phyloP scores from a whole-genome alignment of 352 stramenopile species.

The Elongisporangium undulatum region DNA sequence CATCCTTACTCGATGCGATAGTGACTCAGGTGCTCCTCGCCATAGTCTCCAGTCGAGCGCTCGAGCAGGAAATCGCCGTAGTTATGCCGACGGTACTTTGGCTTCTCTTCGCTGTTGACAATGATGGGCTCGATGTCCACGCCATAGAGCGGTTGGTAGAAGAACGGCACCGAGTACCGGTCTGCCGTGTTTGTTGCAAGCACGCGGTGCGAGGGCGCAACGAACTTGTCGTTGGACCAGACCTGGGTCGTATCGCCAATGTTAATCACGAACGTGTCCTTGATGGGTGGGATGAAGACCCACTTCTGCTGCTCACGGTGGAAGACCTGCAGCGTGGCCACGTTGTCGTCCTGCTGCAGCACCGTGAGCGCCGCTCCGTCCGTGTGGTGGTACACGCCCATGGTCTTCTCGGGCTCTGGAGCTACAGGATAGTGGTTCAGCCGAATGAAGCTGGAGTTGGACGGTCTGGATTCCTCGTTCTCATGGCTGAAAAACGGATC shows the following conservation, averaged over 20 bases:
- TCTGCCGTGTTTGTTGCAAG: slow-evolving; percentile 18
- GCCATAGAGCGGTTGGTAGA: slow-evolving; percentile 43
- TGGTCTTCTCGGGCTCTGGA: slow-evolving; percentile 18
- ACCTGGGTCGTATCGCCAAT: slow-evolving; percentile 58
- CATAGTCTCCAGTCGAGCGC: neutral
- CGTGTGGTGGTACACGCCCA: slow-evolving; percentile 40
- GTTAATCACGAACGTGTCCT: slow-evolving; percentile 49
- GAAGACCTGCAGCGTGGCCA: slow-evolving; percentile 40
- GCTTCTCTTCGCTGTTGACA: slow-evolving; percentile 1
- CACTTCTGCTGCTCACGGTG: slow-evolving; percentile 30
- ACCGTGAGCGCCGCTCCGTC: slow-evolving; percentile 44
- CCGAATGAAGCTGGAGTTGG: slow-evolving; percentile 25
- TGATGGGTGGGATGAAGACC: slow-evolving; percentile 26
- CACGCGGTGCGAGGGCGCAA: slow-evolving; percentile 42
- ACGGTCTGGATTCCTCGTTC: neutral
- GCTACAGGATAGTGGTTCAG: slow-evolving; percentile 85
- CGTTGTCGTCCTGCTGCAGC: slow-evolving; percentile 39
- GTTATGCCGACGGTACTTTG: neutral
- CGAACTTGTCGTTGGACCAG: slow-evolving; percentile 44
- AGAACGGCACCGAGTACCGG: slow-evolving; percentile 29
- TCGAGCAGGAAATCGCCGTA: neutral
- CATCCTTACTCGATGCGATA: too few relatives aligned
- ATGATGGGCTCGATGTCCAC: slow-evolving; percentile 47
- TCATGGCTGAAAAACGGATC: slow-evolving; percentile 25
- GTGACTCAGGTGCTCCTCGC: neutral